These are phyloP conservation scores for Botrytis aclada DNA, from an alignment of 2,329 filamentous ascomycete species.

Conservation along the genomic window DNA sequence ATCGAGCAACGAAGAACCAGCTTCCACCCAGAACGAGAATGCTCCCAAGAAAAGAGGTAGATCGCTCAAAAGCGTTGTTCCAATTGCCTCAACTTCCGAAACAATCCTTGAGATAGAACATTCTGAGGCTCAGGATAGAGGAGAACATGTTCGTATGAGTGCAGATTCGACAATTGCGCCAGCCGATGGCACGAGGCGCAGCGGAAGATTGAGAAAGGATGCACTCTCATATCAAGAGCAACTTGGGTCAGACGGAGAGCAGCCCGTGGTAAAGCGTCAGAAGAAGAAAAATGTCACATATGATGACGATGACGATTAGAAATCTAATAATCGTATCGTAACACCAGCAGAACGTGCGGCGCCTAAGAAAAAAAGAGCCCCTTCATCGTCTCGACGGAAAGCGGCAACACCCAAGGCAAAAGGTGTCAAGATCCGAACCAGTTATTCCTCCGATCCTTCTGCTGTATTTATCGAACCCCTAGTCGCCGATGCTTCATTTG, in stretches of 20 bases:
- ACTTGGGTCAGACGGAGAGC: no score
- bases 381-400: neutral
- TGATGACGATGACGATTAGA: neutral
- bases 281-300: neutral
- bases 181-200: no score
- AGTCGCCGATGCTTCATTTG: neutral
- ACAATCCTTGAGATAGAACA: neutral
- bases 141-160: neutral
- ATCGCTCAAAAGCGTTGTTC: neutral
- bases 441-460: neutral
- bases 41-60: neutral
- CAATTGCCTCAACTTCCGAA: neutral
- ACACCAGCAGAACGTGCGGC: neutral
- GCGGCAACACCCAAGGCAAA: neutral
- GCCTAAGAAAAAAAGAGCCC: neutral
- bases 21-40: neutral
- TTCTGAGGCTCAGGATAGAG: neutral
- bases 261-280: neutral
- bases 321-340: neutral
- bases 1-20: neutral
- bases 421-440: neutral
- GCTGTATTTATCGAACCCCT: neutral
- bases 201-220: no score
- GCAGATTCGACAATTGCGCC: no score
- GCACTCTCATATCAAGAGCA: no score